Conservation (phyloP, 768 basidiomycete genomes). For the Gyrodon lividus region DNA sequence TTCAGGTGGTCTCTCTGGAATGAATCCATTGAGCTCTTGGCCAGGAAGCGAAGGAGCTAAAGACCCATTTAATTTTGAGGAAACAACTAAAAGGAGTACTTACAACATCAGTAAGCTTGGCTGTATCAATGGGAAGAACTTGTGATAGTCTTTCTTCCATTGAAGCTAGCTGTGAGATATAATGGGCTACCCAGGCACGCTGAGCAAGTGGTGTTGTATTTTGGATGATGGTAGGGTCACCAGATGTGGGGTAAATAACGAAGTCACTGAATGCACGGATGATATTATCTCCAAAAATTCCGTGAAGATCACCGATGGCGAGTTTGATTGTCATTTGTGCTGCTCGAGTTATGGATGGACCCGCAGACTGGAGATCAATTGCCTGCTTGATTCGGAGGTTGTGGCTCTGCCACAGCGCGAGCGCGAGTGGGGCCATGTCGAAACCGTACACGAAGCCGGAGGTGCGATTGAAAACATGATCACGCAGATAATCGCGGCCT, state of each 20-base stretch:
- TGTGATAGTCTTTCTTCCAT: conserved; percentile 23
- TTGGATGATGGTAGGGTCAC: not conserved
- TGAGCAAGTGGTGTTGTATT: conserved; percentile 23
- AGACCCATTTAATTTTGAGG: not conserved
- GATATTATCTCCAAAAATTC: conserved; percentile 16
- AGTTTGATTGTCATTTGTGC: conserved; percentile 19
- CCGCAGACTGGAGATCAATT: conserved; percentile 29
- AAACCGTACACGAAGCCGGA: conserved; percentile 31
- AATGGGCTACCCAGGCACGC: conserved; percentile 33
- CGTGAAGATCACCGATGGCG: conserved; percentile 8
- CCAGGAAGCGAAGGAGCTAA: conserved; percentile 28
- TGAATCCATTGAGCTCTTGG: conserved; percentile 23
- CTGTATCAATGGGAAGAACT: conserved; percentile 28
- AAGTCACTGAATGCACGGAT: conserved; percentile 7
- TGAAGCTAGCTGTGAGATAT: conserved; percentile 20
- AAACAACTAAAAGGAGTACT: not conserved
- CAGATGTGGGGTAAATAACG: conserved; percentile 2
- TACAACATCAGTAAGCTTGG: conserved; percentile 23
- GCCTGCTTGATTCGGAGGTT: conserved; percentile 35
- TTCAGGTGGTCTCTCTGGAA: conserved; percentile 29
- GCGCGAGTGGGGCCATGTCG: conserved; percentile 30
- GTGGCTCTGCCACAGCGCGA: conserved; percentile 29
- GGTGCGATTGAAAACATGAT: conserved; percentile 29
- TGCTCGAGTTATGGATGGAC: conserved; percentile 12
- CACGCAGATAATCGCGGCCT: conserved; percentile 28